Evolutionary conservation across 1,139 yeast genomes (phyloP).

Genomic region (Geotrichum phurueaensis): DNA sequence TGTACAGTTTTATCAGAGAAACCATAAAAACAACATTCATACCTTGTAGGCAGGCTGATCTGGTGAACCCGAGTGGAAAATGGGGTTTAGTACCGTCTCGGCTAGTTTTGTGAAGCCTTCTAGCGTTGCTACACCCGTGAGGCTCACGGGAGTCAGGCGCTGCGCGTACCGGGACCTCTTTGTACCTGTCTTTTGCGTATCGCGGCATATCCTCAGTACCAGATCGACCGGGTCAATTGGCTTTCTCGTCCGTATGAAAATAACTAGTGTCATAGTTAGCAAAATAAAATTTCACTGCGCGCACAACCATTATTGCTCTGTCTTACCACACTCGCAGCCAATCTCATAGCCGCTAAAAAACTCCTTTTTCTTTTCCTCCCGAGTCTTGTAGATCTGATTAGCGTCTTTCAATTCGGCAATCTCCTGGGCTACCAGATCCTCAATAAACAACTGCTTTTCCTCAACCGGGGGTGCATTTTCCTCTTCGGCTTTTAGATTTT

Average conservation of each 20-base stretch:
- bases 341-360: slow-evolving; percentile 59
- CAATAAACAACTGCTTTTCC: slow-evolving; percentile 39
- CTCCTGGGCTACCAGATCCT: slow-evolving; percentile 69
- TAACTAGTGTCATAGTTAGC: slow-evolving; percentile 27
- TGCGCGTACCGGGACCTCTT: slow-evolving; percentile 66
- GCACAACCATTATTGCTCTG: slow-evolving; percentile 28
- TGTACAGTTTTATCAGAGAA: neutral
- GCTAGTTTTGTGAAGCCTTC: slow-evolving; percentile 61
- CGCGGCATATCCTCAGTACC: slow-evolving; percentile 57
- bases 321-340: slow-evolving; percentile 62
- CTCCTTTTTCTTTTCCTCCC: slow-evolving; percentile 40
- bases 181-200: slow-evolving; percentile 44
- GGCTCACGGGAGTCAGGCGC: slow-evolving; percentile 71
- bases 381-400: slow-evolving; percentile 25
- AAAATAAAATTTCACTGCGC: neutral
- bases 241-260: slow-evolving; percentile 70
- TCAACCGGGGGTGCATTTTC: slow-evolving; percentile 41
- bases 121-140: slow-evolving; percentile 65
- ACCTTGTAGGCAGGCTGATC: slow-evolving; percentile 7
- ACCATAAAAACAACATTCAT: neutral
- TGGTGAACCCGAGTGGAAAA: slow-evolving; percentile 52
- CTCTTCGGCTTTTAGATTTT: slow-evolving; percentile 38
- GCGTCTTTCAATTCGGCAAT: slow-evolving; percentile 49
- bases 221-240: slow-evolving; percentile 76
- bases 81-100: slow-evolving; percentile 53